Evolutionary conservation across 192 early-diverging fungal species (phyloP).

Genomic region (Entomortierella beljakovae): DNA sequence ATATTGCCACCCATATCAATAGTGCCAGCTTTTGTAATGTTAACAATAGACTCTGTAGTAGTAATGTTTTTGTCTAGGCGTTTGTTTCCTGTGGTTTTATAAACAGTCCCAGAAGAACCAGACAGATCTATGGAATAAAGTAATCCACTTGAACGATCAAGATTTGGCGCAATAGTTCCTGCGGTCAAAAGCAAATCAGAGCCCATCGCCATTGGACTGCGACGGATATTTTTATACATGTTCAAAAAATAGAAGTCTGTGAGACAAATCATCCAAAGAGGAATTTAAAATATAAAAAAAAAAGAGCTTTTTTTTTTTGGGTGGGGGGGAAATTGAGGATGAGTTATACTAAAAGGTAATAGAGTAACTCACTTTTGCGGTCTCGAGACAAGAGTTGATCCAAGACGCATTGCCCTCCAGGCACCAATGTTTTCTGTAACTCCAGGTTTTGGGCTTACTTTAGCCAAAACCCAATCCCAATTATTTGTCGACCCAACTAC

Average conservation of each 20-base stretch:
- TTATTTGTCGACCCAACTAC: constrained; percentile 33
- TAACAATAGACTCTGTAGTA: constrained; percentile 21
- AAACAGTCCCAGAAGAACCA: constrained; percentile 25
- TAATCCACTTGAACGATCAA: constrained; percentile 16
- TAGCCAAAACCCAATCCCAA: constrained; percentile 40
- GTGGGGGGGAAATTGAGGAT: no score
- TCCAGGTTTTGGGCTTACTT: background rate
- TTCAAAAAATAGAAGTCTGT: background rate
- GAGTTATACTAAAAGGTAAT: no score
- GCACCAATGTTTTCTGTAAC: background rate
- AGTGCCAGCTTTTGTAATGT: background rate
- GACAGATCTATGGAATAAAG: constrained; percentile 32
- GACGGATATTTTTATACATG: background rate
- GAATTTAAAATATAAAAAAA: constrained; percentile 6
- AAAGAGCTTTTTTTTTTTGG: constrained; percentile 4
- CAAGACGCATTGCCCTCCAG: constrained; percentile 31
- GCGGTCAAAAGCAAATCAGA: constrained; percentile 44
- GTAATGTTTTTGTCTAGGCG: constrained; percentile 23
- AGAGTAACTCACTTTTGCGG: constrained; percentile 28
- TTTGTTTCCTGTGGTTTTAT: constrained; percentile 21
- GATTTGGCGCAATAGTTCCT: constrained; percentile 40
- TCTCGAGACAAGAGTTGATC: constrained; percentile 3
- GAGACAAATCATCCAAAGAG: no score
- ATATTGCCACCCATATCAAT: constrained; percentile 24
- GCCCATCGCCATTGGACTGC: constrained; percentile 29